Conservation (phyloP, 306 rosid genomes). For the Casuarina cunninghamiana region DNA sequence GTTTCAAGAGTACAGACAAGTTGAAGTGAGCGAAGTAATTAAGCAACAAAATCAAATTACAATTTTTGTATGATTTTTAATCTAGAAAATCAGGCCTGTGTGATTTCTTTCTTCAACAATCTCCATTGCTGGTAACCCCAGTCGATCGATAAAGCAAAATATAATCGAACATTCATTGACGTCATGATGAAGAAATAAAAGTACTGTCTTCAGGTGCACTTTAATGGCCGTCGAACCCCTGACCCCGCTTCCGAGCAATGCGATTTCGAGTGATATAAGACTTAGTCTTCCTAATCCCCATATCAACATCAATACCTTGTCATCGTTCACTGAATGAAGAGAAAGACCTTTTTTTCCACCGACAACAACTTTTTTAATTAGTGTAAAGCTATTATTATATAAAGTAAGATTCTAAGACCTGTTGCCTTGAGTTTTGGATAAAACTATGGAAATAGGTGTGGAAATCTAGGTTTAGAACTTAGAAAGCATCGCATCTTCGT, state of each 20-base stretch:
- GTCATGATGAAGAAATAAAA: neutral
- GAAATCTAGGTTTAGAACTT: neutral
- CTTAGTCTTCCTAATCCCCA: neutral
- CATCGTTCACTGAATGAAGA: conserved; percentile 5
- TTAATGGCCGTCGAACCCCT: neutral
- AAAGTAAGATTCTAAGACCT: neutral
- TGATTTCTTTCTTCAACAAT: too few relatives aligned
- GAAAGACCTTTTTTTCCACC: neutral
- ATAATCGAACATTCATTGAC: neutral
- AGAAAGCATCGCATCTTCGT: neutral
- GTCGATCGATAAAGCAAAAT: neutral
- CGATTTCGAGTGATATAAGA: neutral
- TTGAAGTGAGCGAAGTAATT: neutral
- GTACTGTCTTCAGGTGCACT: neutral
- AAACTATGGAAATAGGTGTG: neutral
- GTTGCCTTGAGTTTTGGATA: neutral
- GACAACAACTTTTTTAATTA: neutral
- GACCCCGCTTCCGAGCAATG: neutral
- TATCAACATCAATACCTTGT: neutral
- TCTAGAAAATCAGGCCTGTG: too few relatives aligned
- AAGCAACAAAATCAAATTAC: neutral
- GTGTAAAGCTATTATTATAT: neutral
- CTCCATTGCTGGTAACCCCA: neutral
- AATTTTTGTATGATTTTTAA: too few relatives aligned
- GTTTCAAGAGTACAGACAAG: too few relatives aligned